These are phyloP conservation scores for Phanerochaete carnosa DNA, from an alignment of 768 basidiomycete genomes.

Conservation along the genomic window DNA sequence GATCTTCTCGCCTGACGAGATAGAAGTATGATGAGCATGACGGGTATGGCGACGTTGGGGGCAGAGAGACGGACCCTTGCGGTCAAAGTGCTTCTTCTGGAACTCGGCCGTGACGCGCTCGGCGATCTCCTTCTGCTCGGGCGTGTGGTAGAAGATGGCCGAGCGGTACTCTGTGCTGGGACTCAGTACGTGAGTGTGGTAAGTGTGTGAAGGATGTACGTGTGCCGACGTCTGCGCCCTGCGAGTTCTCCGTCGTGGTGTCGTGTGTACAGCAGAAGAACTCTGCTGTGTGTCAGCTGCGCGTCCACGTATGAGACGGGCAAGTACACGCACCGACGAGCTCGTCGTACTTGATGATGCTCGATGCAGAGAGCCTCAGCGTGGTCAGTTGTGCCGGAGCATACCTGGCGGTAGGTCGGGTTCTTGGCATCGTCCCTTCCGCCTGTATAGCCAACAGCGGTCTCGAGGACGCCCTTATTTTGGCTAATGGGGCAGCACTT, in stretches of 20 bases:
- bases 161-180: constrained; percentile 78
- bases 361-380: constrained; percentile 87
- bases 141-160: constrained; percentile 78
- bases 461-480: constrained; percentile 72
- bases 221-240: constrained; percentile 74
- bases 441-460: constrained; percentile 78
- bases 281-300: constrained; percentile 39
- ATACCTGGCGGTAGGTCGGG: constrained; percentile 75
- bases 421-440: constrained; percentile 50
- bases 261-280: constrained; percentile 96
- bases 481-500: constrained; percentile 71
- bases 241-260: constrained; percentile 78
- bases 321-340: constrained; percentile 65
- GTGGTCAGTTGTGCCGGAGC: constrained; percentile 77
- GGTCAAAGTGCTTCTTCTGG: constrained; percentile 77
- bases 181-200: not conserved
- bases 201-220: constrained; percentile 47
- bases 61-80: constrained; percentile 40
- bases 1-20: constrained; percentile 53
- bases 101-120: constrained; percentile 78
- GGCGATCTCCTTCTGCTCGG: constrained; percentile 71
- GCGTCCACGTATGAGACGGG: not conserved
- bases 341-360: constrained; percentile 73
- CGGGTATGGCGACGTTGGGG: not conserved
- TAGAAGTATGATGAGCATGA: not conserved